Evolutionary conservation across 2,329 filamentous ascomycete species (phyloP).

Genomic region (Escovopsis weberi): DNA sequence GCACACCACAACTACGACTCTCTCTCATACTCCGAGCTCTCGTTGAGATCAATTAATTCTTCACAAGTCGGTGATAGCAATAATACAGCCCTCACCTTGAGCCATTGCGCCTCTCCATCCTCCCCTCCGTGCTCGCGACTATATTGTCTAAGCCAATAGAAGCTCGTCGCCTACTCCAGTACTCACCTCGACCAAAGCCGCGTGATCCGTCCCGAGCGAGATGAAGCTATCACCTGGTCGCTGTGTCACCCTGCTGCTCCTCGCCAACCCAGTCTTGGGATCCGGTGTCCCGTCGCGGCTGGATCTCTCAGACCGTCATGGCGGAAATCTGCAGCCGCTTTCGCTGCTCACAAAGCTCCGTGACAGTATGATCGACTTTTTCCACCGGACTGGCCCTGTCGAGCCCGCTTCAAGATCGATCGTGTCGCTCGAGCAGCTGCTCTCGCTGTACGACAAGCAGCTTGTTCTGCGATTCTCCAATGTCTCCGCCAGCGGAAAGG

Average conservation of each 20-base stretch:
- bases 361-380: conserved; percentile 32
- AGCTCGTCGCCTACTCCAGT: neutral
- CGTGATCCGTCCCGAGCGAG: conserved; percentile 2
- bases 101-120: too few species aligned
- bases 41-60: too few species aligned
- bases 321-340: conserved; percentile 20
- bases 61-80: too few species aligned
- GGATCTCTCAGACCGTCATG: conserved; percentile 7
- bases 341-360: conserved; percentile 36
- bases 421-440: conserved; percentile 17
- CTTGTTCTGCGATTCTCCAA: conserved; percentile 85
- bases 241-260: conserved; percentile 5
- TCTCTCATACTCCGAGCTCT: too few species aligned
- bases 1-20: too few species aligned
- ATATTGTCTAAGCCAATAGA: neutral
- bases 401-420: conserved; percentile 11
- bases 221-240: conserved; percentile 11
- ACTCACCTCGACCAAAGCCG: conserved; percentile 5
- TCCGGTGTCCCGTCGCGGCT: conserved; percentile 17
- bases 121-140: too few species aligned
- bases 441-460: conserved; percentile 54
- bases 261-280: conserved; percentile 14
- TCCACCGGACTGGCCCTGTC: conserved; percentile 32
- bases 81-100: too few species aligned
- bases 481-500: conserved; percentile 51